phyloP scores from a whole-genome alignment of 1,139 yeast genomes.

The Hemisphaericaspora xylanilytica region DNA sequence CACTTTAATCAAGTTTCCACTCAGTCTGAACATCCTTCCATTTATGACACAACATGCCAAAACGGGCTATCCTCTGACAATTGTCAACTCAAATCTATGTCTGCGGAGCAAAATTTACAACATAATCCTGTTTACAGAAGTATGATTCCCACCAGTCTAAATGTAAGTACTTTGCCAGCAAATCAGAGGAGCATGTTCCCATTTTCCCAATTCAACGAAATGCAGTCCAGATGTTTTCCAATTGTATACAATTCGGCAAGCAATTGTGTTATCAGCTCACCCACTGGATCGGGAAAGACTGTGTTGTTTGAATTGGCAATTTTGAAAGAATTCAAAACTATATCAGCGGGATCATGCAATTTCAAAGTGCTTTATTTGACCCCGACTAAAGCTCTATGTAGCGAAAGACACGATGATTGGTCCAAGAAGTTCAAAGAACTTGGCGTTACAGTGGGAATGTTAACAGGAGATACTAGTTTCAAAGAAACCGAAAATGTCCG shows the following conservation, averaged over 20 bases:
- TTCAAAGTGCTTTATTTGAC: slow-evolving; percentile 49
- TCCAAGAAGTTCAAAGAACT: slow-evolving; percentile 28
- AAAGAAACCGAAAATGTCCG: slow-evolving; percentile 40
- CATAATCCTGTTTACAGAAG: too few species aligned
- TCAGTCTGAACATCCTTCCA: too few species aligned
- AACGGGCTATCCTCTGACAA: too few species aligned
- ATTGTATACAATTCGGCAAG: slow-evolving; percentile 28
- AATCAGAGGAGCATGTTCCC: slow-evolving; percentile 20
- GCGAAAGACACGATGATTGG: slow-evolving; percentile 47
- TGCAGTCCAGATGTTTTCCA: slow-evolving; percentile 48
- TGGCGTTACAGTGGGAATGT: slow-evolving; percentile 40
- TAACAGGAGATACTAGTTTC: slow-evolving; percentile 49
- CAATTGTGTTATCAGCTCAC: slow-evolving; percentile 50
- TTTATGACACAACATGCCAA: too few species aligned
- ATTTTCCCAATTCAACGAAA: slow-evolving; percentile 41
- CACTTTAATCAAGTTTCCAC: too few species aligned
- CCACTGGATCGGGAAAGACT: slow-evolving; percentile 60
- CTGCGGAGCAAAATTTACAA: too few species aligned
- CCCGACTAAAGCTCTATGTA: slow-evolving; percentile 54
- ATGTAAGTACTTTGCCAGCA: slow-evolving; percentile 9
- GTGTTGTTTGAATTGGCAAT: slow-evolving; percentile 54
- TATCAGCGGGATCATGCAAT: slow-evolving; percentile 12
- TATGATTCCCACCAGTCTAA: too few species aligned
- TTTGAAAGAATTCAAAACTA: slow-evolving; percentile 25
- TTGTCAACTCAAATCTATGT: background rate